Base-by-base conservation (phyloP, 192 early-diverging fungal species). In the Podila clonocystis region DNA sequence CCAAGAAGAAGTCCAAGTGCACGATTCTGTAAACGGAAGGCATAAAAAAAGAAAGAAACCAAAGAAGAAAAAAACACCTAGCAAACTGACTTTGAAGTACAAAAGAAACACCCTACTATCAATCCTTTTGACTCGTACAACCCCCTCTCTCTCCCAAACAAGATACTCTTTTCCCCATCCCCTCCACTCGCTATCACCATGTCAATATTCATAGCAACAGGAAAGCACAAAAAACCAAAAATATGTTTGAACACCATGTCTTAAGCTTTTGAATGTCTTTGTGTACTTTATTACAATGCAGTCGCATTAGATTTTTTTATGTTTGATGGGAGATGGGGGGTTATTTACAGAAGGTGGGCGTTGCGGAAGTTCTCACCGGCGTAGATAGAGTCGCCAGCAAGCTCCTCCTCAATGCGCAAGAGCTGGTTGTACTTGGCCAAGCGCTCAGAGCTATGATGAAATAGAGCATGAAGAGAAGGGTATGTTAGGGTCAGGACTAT, bases 361-460 rank as follows among this genome's bases (percentile, higher is more conserved):
- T 90, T 87, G 87, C 94, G 94, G 93, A 98, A 98, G 85, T 94
- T 89, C 78, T 89, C 90, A 63, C 97, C 97, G 61, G 97, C 97
- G 85, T 99, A 99, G 85, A 93, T 85, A 70, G 96, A 95, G 64
- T 94, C 91, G 63, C 89, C 90, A 74, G 95, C 96, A 50, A 99
- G 91, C 88, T 97, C 94, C 86, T 98, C 96, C 87, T 99, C 97
- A 75, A 99, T 99, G 69, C 96, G 92, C 64, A 99, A 89, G 64
- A 99, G 88, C 89, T 98, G 96, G 94, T 99, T 99, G 92, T 97
- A 98, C 92, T 99, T 99, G 80, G 97, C 95, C 63, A 97, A 83
- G 82, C 97, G 92, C 90, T 99, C 97, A 33, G 94, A 95, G 68
- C 73, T 41, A 62, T 9, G 36, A 13, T 2, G 7, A 49, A 13